Conservation (phyloP, 1,139 yeast genomes). For the Candida sojae region DNA sequence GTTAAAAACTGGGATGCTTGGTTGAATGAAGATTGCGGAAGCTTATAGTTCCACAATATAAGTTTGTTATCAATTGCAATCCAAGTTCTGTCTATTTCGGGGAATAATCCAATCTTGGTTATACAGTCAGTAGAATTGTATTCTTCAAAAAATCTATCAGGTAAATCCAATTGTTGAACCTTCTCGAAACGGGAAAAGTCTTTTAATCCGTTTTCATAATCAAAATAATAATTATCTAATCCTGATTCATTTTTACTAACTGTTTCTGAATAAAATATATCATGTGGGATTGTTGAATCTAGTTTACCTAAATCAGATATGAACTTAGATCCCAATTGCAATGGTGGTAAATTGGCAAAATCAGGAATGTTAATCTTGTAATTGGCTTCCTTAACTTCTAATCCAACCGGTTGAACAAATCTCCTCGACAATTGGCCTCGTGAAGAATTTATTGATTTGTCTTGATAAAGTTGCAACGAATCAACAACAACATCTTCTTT, state of each 20-base stretch:
- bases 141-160: slow-evolving; percentile 81
- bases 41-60: slow-evolving; percentile 78
- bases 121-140: slow-evolving; percentile 66
- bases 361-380: slow-evolving; percentile 48
- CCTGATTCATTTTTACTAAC: slow-evolving; percentile 40
- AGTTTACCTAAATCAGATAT: slow-evolving; percentile 47
- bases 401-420: slow-evolving; percentile 37
- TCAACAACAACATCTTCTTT: slow-evolving; percentile 30
- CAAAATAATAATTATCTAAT: slow-evolving; percentile 47
- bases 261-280: slow-evolving; percentile 42
- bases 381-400: slow-evolving; percentile 42
- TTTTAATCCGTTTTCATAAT: slow-evolving; percentile 42
- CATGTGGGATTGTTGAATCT: slow-evolving; percentile 49
- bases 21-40: slow-evolving; percentile 52
- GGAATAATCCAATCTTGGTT: slow-evolving; percentile 81
- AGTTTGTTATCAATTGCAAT: slow-evolving; percentile 80
- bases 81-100: slow-evolving; percentile 87
- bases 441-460: slow-evolving; percentile 24
- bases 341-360: slow-evolving; percentile 45
- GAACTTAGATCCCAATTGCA: slow-evolving; percentile 45
- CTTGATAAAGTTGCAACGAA: slow-evolving; percentile 42
- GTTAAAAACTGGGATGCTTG: slow-evolving; percentile 68
- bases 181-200: slow-evolving; percentile 79
- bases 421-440: slow-evolving; percentile 32
- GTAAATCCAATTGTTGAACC: slow-evolving; percentile 67